Base-by-base conservation (phyloP, 495 filamentous ascomycete species). In the Aspergillus indologenus region DNA sequence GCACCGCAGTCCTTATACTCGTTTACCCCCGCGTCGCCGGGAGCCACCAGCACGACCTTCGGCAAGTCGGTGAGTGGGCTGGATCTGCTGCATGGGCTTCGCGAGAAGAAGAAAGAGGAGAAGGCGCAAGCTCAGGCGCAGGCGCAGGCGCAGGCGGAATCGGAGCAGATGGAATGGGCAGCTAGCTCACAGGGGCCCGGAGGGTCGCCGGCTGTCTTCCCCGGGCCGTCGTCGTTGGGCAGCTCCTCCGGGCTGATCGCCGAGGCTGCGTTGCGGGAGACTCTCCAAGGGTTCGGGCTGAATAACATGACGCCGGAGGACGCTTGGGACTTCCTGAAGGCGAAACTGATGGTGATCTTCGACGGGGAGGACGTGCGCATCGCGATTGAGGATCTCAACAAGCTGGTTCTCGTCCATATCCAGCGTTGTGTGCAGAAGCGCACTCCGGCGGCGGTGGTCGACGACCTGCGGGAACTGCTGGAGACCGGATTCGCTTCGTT, bases 351-450 rank as follows among this genome's bases (percentile, higher is more conserved):
- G 12, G 84, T 90, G 48, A 86, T 97, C 15, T 99, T 99, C 65
- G 90, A 96, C 62, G 92, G 90, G 11, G 95, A 97, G 64, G 90
- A 96, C 61, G 79, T 96, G 5, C 83, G 90, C 15, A 81, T 92
- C 46, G 91, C 93, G 0, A 88, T 99, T 18, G 95, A 99, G 68
- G 95, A 98, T 65, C 83, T 98, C 59, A 99, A 99, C 68, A 85
- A 87, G 45, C 82, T 97, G 12, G 92, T 97, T 1, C 75, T 80
- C n/a, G 79, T 87, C 60, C 89, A 94, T 60, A 82, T 96, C 42
- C 89, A 91, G 63, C 85, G 87, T 34, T 92, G 90, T 64, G 82
- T 92, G 29, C 81, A 87, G 34, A 85, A 84, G 24, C 81, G 85
- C 19, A 78, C 79, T 1, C 88, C 91, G 1, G 80, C 81, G 18